These are phyloP conservation scores for Pseudonitzschia multiseries DNA, from an alignment of 108 stramenopile genomes.

Conservation along the genomic window DNA sequence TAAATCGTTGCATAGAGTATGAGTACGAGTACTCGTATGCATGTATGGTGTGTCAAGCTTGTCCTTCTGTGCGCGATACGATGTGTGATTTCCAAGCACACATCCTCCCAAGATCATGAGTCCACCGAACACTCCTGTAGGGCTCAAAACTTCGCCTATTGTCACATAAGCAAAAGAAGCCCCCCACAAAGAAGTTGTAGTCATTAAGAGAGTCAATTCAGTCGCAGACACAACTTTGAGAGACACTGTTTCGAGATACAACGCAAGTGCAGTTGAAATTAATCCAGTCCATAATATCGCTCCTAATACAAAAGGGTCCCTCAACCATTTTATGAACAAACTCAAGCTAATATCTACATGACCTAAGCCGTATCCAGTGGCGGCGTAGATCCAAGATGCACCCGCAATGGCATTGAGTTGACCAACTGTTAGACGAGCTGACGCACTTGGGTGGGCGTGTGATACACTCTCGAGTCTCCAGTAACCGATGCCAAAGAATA, in stretches of 20 bases:
- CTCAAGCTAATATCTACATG: background rate
- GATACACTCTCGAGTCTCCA: slow-evolving; percentile 52
- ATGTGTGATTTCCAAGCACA: slow-evolving; percentile 11
- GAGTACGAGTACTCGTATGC: too few species aligned
- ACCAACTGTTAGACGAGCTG: slow-evolving; percentile 50
- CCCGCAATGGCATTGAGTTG: slow-evolving; percentile 52
- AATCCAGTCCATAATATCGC: slow-evolving; percentile 63
- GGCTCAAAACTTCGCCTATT: slow-evolving; percentile 38
- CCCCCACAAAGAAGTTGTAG: slow-evolving; percentile 68
- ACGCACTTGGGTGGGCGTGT: slow-evolving; percentile 35
- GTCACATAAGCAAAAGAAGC: slow-evolving; percentile 52
- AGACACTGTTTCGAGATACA: slow-evolving; percentile 53
- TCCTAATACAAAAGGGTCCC: slow-evolving; percentile 46
- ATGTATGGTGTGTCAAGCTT: too few species aligned
- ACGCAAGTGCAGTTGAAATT: slow-evolving; percentile 53
- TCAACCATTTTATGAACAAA: background rate
- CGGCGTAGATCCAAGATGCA: slow-evolving; percentile 20
- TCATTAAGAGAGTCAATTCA: slow-evolving; percentile 63
- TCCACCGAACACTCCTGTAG: background rate
- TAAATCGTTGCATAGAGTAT: too few species aligned
- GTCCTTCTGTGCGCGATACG: background rate
- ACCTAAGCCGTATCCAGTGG: slow-evolving; percentile 13
- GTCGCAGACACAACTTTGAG: slow-evolving; percentile 46
- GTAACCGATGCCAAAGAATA: slow-evolving; percentile 73
- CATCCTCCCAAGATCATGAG: slow-evolving; percentile 38